Percentiles rank a stretch among this genome's conserved stretches.
These are phyloP conservation scores for Teratosphaeria nubilosa DNA, from an alignment of 2,329 filamentous ascomycete genomes.

Conservation along the genomic window DNA sequence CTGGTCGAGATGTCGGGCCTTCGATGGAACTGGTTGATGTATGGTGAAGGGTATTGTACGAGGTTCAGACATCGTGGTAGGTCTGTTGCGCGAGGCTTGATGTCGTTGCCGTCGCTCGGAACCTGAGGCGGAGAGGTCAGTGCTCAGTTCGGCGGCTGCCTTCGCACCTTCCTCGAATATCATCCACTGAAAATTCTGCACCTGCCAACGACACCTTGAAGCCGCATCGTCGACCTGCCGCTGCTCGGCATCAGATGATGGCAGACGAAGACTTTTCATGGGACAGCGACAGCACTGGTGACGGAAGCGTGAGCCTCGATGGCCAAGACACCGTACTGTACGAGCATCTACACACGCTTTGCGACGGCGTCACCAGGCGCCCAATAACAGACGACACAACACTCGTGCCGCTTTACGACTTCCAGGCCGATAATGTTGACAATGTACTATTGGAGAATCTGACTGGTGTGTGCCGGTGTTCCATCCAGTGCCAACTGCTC, in stretches of 20 bases:
- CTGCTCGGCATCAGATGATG: not conserved
- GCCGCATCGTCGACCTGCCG: not conserved
- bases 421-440: conserved; percentile 1
- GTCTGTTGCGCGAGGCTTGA: not conserved
- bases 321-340: not conserved
- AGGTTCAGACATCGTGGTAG: not conserved
- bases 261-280: not conserved
- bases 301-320: not conserved
- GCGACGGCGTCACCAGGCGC: conserved; percentile 4
- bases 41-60: not conserved
- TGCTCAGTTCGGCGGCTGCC: not conserved
- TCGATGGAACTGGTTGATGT: not conserved
- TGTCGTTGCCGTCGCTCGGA: not conserved
- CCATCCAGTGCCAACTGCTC: conserved; percentile 4
- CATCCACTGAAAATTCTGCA: not conserved
- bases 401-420: conserved; percentile 4
- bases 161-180: not conserved
- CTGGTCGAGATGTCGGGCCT: not conserved
- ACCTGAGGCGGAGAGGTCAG: not conserved
- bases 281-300: not conserved
- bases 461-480: conserved; percentile 1
- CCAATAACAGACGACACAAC: conserved; percentile 1
- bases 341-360: conserved; percentile 1
- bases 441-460: conserved; percentile 6
- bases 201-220: not conserved